A percentile compares a stretch with the other conserved stretches of the same genome.
These are phyloP conservation scores for Rheum nobile DNA, from an alignment of 148 eudicot species.

Conservation along the genomic window DNA sequence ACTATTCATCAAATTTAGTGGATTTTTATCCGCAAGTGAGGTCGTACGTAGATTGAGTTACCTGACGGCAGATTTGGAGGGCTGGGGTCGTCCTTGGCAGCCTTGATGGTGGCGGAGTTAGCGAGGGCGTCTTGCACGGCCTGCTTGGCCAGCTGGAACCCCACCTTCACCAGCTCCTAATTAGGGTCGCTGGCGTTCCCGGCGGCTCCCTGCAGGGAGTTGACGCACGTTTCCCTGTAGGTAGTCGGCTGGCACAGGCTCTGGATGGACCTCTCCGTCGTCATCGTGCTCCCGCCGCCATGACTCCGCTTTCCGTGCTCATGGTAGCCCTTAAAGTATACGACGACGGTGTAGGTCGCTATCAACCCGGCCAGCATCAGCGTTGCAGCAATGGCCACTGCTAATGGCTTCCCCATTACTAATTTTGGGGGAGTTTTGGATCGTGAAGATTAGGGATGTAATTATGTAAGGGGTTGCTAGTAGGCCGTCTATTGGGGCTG, in stretches of 20 bases:
- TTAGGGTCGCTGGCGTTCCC: slow-evolving; percentile 34
- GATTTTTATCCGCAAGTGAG: no score
- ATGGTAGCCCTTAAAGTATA: neutral
- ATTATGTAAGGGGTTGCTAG: neutral
- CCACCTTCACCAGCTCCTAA: slow-evolving; percentile 29
- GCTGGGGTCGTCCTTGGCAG: slow-evolving; percentile 36
- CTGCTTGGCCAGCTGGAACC: slow-evolving; percentile 23
- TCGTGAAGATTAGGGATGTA: neutral
- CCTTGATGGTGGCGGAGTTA: slow-evolving; percentile 23
- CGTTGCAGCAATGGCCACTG: neutral
- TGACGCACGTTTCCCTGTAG: slow-evolving; percentile 32
- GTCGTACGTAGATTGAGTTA: neutral
- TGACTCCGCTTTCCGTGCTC: neutral
- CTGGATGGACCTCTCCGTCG: slow-evolving; percentile 25
- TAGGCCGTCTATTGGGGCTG: neutral
- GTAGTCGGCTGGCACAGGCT: slow-evolving; percentile 38
- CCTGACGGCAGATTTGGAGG: slow-evolving; percentile 22
- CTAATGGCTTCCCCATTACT: neutral
- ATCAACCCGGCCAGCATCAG: neutral
- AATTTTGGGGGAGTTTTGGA: neutral
- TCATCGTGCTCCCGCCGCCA: neutral
- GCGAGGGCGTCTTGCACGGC: slow-evolving; percentile 23
- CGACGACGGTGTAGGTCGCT: neutral
- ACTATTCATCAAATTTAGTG: no score
- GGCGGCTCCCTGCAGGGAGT: slow-evolving; percentile 14